These are phyloP conservation scores for Coemansia biformis DNA, from an alignment of 192 early-diverging fungal genomes.

Conservation along the genomic window DNA sequence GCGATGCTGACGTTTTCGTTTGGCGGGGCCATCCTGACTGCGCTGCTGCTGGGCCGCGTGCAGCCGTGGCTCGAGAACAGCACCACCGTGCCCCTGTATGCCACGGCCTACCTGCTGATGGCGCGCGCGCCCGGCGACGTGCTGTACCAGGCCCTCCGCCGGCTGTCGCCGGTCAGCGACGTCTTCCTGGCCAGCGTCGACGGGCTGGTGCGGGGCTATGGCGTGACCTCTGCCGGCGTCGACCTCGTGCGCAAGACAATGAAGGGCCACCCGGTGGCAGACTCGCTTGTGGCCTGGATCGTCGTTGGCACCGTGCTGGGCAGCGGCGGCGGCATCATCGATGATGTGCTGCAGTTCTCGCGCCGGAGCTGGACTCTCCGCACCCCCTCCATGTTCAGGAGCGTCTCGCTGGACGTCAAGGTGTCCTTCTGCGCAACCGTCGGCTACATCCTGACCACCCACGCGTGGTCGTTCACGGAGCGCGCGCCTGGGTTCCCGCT, in stretches of 20 bases:
- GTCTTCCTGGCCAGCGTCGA: constrained; percentile 49
- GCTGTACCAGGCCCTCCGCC: constrained; percentile 33
- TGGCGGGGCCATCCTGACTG: constrained; percentile 50
- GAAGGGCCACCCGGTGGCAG: constrained; percentile 36
- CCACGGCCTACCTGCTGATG: constrained; percentile 36
- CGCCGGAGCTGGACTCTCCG: constrained; percentile 36
- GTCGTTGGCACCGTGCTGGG: constrained; percentile 48
- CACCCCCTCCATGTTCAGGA: constrained; percentile 38
- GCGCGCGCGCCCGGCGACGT: constrained; percentile 38
- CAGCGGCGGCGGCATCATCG: constrained; percentile 52
- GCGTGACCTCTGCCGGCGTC: constrained; percentile 49
- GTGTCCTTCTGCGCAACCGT: constrained; percentile 41
- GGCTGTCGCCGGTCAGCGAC: constrained; percentile 42
- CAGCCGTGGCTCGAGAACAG: constrained; percentile 51
- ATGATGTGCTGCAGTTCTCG: constrained; percentile 50
- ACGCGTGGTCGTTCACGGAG: constrained; percentile 48
- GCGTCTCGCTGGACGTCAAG: constrained; percentile 39
- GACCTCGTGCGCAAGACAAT: constrained; percentile 44
- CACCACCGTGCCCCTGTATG: constrained; percentile 41
- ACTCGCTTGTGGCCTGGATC: constrained; percentile 50
- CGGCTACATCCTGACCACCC: constrained; percentile 49
- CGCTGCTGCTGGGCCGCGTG: constrained; percentile 41
- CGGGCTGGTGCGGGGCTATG: constrained; percentile 51
- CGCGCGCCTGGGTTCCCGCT: constrained; percentile 36
- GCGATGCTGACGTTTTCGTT: constrained; percentile 52